Evolutionary conservation across 2,329 filamentous ascomycete genomes (phyloP).

Genomic region (Pyrenochaeta sp.): DNA sequence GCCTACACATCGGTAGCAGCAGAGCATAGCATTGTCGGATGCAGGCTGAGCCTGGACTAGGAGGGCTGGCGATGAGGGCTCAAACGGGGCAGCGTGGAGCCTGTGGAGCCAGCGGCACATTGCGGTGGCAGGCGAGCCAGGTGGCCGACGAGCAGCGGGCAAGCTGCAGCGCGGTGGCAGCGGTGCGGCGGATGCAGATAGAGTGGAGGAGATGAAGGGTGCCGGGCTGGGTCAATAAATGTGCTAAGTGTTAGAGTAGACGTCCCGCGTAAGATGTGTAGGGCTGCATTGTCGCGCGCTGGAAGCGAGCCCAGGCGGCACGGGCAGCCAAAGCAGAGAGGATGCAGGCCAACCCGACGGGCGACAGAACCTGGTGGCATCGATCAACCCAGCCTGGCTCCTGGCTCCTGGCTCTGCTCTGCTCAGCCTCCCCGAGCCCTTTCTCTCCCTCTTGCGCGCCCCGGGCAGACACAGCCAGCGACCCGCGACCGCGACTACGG

Average conservation of each 20-base stretch:
- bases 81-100: no score
- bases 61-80: no score
- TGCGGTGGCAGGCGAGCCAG: not conserved
- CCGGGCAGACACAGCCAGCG: constrained; percentile 23
- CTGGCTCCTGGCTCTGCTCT: no score
- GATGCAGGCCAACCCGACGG: constrained; percentile 29
- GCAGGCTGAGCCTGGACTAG: not conserved
- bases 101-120: no score
- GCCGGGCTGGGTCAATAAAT: constrained; percentile 1
- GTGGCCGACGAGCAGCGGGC: not conserved
- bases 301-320: constrained; percentile 25
- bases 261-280: constrained; percentile 1
- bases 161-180: constrained; percentile 1
- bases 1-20: constrained; percentile 1
- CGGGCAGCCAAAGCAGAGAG: constrained; percentile 32
- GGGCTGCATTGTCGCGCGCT: constrained; percentile 2
- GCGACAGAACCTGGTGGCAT: no score
- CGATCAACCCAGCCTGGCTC: no score
- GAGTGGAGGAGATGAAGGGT: constrained; percentile 1
- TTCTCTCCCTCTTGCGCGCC: constrained; percentile 23
- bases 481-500: constrained; percentile 22
- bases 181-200: constrained; percentile 3
- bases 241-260: not conserved
- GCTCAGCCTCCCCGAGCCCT: constrained; percentile 25
- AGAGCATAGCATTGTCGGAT: not conserved